phyloP scores from a whole-genome alignment of 1,284 basidiomycete genomes.

The Tremellales sp. region DNA sequence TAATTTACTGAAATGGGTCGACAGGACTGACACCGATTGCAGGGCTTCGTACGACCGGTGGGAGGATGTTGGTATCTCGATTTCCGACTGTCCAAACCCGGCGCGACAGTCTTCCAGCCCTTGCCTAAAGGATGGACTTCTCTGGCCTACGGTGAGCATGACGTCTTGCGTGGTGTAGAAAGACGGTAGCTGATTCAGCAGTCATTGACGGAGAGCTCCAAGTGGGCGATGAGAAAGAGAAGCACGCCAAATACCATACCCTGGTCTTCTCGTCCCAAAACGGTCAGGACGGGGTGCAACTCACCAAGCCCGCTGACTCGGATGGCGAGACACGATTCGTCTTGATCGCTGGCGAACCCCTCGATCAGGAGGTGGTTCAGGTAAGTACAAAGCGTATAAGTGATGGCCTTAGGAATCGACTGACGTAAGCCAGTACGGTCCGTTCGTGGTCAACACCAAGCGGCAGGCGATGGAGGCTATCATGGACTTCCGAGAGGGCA shows the following conservation, averaged over 20 bases:
- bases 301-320: slow-evolving; percentile 49
- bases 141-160: slow-evolving; percentile 68
- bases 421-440: slow-evolving; percentile 35
- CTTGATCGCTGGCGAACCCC: slow-evolving; percentile 79
- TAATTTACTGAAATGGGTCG: too few relatives aligned
- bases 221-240: slow-evolving; percentile 50
- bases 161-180: not conserved
- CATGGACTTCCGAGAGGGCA: slow-evolving; percentile 69
- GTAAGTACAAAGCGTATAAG: slow-evolving; percentile 8
- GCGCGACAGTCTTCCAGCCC: slow-evolving; percentile 71
- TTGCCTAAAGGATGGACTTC: slow-evolving; percentile 79
- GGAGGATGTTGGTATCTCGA: slow-evolving; percentile 95
- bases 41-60: slow-evolving; percentile 80
- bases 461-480: slow-evolving; percentile 80
- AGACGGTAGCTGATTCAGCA: slow-evolving; percentile 32
- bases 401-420: not conserved
- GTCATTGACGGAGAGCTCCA: slow-evolving; percentile 62
- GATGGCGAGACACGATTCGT: slow-evolving; percentile 65
- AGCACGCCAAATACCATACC: slow-evolving; percentile 65
- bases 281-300: slow-evolving; percentile 41
- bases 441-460: slow-evolving; percentile 68
- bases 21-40: not conserved
- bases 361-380: slow-evolving; percentile 82
- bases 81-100: slow-evolving; percentile 63
- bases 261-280: slow-evolving; percentile 54